A percentile compares a stretch with the other conserved stretches of the same genome.
These are phyloP conservation scores for Corinectria fuckeliana DNA, from an alignment of 2,329 filamentous ascomycete species.

Conservation along the genomic window DNA sequence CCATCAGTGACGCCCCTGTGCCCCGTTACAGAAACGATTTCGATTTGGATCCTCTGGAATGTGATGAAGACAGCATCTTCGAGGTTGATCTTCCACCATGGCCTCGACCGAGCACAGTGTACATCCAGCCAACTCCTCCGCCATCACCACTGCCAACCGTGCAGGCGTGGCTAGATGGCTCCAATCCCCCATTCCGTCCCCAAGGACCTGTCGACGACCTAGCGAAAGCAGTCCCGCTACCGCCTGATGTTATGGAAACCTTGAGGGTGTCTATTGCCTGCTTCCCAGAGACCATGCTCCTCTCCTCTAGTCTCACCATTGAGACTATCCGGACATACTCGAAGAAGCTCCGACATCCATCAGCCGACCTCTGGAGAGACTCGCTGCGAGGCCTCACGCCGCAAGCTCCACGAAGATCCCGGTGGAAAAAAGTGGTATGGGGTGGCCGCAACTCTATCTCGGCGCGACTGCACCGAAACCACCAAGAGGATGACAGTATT, in stretches of 20 bases:
- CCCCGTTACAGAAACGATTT: slow-evolving; percentile 18
- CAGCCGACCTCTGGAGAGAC: slow-evolving; percentile 32
- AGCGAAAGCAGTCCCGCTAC: slow-evolving; percentile 54
- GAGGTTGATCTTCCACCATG: slow-evolving; percentile 12
- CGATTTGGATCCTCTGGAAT: slow-evolving; percentile 21
- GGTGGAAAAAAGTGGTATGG: slow-evolving; percentile 47
- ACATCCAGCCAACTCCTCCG: slow-evolving; percentile 43
- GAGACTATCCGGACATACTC: slow-evolving; percentile 65
- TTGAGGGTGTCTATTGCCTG: slow-evolving; percentile 60
- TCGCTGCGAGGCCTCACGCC: slow-evolving; percentile 23
- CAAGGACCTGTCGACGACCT: slow-evolving; percentile 44
- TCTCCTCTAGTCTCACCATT: slow-evolving; percentile 60
- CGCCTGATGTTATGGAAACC: slow-evolving; percentile 60
- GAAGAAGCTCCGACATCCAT: slow-evolving; percentile 56
- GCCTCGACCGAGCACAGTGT: slow-evolving; percentile 33
- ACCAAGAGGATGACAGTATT: slow-evolving; percentile 16
- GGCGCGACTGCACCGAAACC: slow-evolving; percentile 25
- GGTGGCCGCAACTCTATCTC: slow-evolving; percentile 33
- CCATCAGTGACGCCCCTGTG: slow-evolving; percentile 21
- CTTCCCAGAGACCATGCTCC: slow-evolving; percentile 66
- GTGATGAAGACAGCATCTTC: slow-evolving; percentile 30
- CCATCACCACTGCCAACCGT: slow-evolving; percentile 45
- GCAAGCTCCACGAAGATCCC: slow-evolving; percentile 35
- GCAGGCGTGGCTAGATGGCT: slow-evolving; percentile 46
- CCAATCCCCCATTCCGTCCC: slow-evolving; percentile 39